These are phyloP conservation scores for Dipodascopsis uninucleata DNA, from an alignment of 805 yeast species.

Conservation along the genomic window DNA sequence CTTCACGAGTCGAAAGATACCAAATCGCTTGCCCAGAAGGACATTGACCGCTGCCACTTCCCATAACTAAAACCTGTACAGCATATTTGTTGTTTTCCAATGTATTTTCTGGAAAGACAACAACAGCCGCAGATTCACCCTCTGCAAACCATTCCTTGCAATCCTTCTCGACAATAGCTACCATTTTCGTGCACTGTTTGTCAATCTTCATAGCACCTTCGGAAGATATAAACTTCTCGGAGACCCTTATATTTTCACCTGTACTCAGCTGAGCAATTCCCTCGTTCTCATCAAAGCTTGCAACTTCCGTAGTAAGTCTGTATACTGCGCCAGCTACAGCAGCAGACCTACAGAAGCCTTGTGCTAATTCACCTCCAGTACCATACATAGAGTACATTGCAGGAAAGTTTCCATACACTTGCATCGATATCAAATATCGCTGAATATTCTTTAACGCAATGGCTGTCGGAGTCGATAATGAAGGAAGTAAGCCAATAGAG, in stretches of 20 bases:
- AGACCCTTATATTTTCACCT: slow-evolving; percentile 67
- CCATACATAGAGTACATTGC: slow-evolving; percentile 89
- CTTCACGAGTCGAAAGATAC: slow-evolving; percentile 78
- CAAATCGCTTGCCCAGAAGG: slow-evolving; percentile 85
- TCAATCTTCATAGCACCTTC: slow-evolving; percentile 34
- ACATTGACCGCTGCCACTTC: slow-evolving; percentile 82
- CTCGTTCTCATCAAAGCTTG: slow-evolving; percentile 59
- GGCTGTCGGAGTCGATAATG: slow-evolving; percentile 58
- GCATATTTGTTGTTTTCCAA: slow-evolving; percentile 65
- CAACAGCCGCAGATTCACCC: slow-evolving; percentile 78
- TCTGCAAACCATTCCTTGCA: slow-evolving; percentile 91
- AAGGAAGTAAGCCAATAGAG: slow-evolving; percentile 76
- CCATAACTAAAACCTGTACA: slow-evolving; percentile 83
- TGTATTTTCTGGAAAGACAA: slow-evolving; percentile 87
- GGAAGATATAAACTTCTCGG: slow-evolving; percentile 74
- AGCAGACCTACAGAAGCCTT: slow-evolving; percentile 95
- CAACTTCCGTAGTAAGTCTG: slow-evolving; percentile 67
- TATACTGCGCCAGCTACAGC: slow-evolving; percentile 98
- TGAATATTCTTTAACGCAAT: slow-evolving; percentile 77
- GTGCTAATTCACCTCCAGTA: slow-evolving; percentile 92
- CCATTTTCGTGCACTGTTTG: slow-evolving; percentile 66
- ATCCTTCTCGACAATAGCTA: slow-evolving; percentile 77
- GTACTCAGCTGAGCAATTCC: slow-evolving; percentile 61
- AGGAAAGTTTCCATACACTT: slow-evolving; percentile 92
- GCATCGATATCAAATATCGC: slow-evolving; percentile 78